phyloP scores from a whole-genome alignment of 164 flowering plant species.

The Vitis amurensis region DNA sequence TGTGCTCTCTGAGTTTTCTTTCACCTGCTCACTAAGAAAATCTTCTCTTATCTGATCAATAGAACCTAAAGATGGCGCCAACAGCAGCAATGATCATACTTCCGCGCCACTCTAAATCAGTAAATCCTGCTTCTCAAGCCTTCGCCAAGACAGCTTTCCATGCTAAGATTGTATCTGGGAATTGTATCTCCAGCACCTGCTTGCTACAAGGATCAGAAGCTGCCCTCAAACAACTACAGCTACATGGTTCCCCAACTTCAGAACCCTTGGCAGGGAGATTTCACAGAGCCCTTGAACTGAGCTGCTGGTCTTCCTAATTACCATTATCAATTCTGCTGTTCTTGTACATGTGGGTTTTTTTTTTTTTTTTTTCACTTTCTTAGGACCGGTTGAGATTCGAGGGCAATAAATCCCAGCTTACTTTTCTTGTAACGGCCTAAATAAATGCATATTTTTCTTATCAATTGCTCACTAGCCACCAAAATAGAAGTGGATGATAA shows the following conservation, averaged over 20 bases:
- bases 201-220: background rate
- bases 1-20: no score
- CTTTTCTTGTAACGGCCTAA: no score
- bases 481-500: no score
- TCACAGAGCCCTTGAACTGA: constrained; percentile 21
- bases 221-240: background rate
- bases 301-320: constrained; percentile 29
- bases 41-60: no score
- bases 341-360: background rate
- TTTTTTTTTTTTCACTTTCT: background rate
- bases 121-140: background rate
- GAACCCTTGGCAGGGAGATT: constrained; percentile 12
- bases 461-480: no score
- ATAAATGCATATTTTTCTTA: no score
- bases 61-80: constrained; percentile 14
- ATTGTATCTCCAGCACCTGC: background rate
- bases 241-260: background rate
- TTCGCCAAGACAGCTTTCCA: background rate
- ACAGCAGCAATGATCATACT: constrained; percentile 32
- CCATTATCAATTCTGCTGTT: background rate
- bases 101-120: constrained; percentile 6
- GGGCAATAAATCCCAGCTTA: no score
- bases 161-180: background rate
- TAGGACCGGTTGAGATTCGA: background rate
- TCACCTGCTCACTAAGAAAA: no score